Evolutionary conservation across 345 rosid genomes (phyloP), one percentile per base, ranked within the genome.

Genomic region (Punica granatum): DNA sequence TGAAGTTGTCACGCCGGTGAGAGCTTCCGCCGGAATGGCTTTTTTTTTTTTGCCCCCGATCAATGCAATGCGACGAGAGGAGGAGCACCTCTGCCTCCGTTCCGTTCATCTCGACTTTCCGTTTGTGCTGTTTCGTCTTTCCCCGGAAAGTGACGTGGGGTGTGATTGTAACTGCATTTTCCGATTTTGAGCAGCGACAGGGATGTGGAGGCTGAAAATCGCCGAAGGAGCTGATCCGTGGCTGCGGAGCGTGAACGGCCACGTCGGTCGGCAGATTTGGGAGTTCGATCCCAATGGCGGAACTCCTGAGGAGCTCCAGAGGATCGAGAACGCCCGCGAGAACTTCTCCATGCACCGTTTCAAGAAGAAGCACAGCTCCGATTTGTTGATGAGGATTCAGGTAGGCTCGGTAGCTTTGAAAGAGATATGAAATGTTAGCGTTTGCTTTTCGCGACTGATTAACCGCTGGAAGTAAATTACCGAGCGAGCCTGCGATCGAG

Each of bases 331-430:
- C 37, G 96, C 83, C 35, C 85, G 97, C 7, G 73, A 70, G 5
- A 67, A 78, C 13, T 94, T 94, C 67, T 16, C 74, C 64, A 67
- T 70, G 23, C 77, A 86, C 42, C 90, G 96, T 12, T 88, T 91
- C 70, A 61, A 23, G 46, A 67, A 80, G 74, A 91, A 91, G 74
- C 97, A 91, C 62, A 94, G 98, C 71, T 68, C 93, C 68, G 98
- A 89, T 89, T 86, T 86, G 53, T 81, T 91, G 19, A 91, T 88
- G 99, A 92, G 98, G 70, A 72, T 86, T 62, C 96, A 94, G 96
- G 93, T 88, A 41, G 18, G 23, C 21, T 23, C 18, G 43, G 36
- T 3, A 3, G 30, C 67, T 18, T 37, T 3, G 19, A 39, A 16
- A 32, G 37, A 30, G 26, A 49, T n/a, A 48, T 13, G 34, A 4